Base-by-base conservation (phyloP, 805 yeast genomes). In the Candida pini region DNA sequence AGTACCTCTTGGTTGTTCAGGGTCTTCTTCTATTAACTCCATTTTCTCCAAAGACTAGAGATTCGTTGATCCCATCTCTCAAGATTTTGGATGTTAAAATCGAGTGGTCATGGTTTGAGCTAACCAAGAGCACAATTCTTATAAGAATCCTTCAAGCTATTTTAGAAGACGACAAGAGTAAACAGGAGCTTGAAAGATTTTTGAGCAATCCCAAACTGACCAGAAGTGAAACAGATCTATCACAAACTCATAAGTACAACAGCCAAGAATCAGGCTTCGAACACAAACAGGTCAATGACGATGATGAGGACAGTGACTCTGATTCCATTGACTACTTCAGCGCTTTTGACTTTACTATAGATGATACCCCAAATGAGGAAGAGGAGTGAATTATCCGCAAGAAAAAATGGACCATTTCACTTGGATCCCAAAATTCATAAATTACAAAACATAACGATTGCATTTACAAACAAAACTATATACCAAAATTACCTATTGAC, bases 91-190 rank as follows among this genome's bases (percentile, higher is more conserved):
- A 69, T n/a, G 64, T 73, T 18, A 68, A 71, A 40, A 52, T 78
- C 29, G 79, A 76, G 39, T 72, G 78, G 76, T 54, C 71, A 24
- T 68, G 77, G 66, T 69, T 69, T 38, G 82, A 79, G 38, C 55
- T 68, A 10, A 64, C 69, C 35, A 63, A 73, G 31, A 62, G 66
- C 29, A 53, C 42, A 6, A 24, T 45, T 24, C 43, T 47, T 28
- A 22, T 21, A n/a, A 39, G 34, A 9, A 34, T 51, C 6, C 28
- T 49, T 21, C 33, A 30, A n/a, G 26, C 24, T 9, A 21, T 27
- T 7, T 8, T 28, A 9, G 26, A 31, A 18, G 25, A 26, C 19
- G 14, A 28, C 2, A n/a, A n/a, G n/a, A n/a, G n/a, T n/a, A n/a
- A n/a, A n/a, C n/a, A n/a, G n/a, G n/a, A n/a, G n/a, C n/a, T n/a